Conservation (phyloP, 495 filamentous ascomycete species). For the Lentithecium fluviatile region DNA sequence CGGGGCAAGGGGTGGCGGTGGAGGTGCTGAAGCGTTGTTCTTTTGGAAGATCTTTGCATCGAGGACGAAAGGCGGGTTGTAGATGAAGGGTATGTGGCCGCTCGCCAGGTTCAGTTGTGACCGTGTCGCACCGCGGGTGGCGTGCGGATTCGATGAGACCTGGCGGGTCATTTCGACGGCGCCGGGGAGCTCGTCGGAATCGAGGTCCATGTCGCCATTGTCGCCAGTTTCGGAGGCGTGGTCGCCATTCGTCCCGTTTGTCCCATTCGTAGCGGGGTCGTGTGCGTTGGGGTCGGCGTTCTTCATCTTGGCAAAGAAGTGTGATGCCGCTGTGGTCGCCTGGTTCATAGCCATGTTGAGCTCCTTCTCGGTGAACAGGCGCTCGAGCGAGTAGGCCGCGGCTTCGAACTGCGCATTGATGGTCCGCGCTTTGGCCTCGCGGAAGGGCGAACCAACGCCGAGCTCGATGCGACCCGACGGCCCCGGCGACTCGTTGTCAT, state of each 20-base stretch:
- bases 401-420: slow-evolving; percentile 52
- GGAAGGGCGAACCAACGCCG: slow-evolving; percentile 56
- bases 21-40: slow-evolving; percentile 37
- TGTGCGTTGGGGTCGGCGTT: slow-evolving; percentile 21
- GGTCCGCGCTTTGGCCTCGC: slow-evolving; percentile 53
- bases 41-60: slow-evolving; percentile 37
- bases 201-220: slow-evolving; percentile 20
- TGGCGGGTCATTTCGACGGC: slow-evolving; percentile 43
- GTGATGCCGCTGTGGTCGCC: slow-evolving; percentile 42
- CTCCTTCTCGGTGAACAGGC: slow-evolving; percentile 93
- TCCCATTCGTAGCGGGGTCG: slow-evolving; percentile 35
- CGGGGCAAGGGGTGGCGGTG: slow-evolving; percentile 36
- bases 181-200: slow-evolving; percentile 27
- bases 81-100: slow-evolving; percentile 19
- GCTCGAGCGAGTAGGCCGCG: slow-evolving; percentile 70
- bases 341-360: slow-evolving; percentile 59
- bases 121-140: slow-evolving; percentile 40
- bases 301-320: slow-evolving; percentile 43
- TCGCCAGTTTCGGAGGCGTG: slow-evolving; percentile 28
- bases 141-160: slow-evolving; percentile 39
- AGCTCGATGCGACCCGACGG: slow-evolving; percentile 51
- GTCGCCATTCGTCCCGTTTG: slow-evolving; percentile 25
- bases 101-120: slow-evolving; percentile 35
- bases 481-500: slow-evolving; percentile 55
- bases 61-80: slow-evolving; percentile 37